Conservation (phyloP, 2,329 filamentous ascomycete genomes). For the Parastagonospora avenae region DNA sequence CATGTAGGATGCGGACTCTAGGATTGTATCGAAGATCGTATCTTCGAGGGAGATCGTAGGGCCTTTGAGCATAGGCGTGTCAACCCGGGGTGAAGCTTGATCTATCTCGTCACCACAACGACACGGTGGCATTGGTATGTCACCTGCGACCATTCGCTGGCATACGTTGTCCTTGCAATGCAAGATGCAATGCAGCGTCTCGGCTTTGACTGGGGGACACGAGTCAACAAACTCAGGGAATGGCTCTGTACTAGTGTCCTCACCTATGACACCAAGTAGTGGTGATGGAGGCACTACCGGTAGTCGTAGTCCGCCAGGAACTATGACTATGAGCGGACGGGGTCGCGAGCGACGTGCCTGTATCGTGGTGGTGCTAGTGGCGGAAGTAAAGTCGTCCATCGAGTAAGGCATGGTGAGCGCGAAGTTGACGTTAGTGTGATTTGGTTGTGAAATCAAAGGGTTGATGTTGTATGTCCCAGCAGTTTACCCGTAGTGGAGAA, state of each 20-base stretch:
- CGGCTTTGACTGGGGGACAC: neutral
- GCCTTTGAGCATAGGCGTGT: neutral
- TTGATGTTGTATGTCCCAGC: no score
- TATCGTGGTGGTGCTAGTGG: neutral
- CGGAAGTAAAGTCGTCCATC: no score
- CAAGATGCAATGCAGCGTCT: neutral
- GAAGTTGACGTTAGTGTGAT: no score
- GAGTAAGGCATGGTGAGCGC: no score
- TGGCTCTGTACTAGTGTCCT: conserved; percentile 4
- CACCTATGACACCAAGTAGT: neutral
- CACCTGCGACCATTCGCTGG: neutral
- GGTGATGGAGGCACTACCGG: conserved; percentile 7
- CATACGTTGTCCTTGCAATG: conserved; percentile 2
- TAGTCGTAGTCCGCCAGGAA: neutral
- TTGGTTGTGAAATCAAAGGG: no score
- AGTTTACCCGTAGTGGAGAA: no score
- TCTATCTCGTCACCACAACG: neutral
- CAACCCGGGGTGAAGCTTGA: neutral
- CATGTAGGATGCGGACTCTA: neutral
- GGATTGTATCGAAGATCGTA: neutral
- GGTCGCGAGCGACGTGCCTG: neutral
- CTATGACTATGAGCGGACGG: neutral
- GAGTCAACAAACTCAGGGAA: conserved; percentile 5
- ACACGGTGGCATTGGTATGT: neutral
- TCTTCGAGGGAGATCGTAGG: neutral